Percentiles rank a stretch among this genome's conserved stretches.
Conservation (phyloP, 768 basidiomycete species). For the Epithele typhae region DNA sequence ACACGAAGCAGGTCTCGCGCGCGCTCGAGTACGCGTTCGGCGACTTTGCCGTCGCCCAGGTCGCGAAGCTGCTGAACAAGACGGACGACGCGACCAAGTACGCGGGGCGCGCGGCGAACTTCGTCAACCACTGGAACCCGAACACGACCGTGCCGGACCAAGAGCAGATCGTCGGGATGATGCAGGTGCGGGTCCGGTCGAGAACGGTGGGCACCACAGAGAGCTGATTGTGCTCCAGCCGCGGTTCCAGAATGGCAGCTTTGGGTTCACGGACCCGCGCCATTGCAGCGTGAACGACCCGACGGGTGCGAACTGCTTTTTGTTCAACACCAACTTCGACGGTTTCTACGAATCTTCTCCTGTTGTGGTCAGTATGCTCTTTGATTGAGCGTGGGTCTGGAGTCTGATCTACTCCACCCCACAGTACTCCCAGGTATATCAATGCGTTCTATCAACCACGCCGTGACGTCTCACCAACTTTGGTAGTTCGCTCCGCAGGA, state of each 20-base stretch:
- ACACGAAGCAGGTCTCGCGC: conserved; percentile 59
- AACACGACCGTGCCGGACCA: conserved; percentile 46
- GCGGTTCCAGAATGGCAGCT: conserved; percentile 52
- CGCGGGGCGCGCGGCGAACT: conserved; percentile 49
- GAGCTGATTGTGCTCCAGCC: too few species aligned
- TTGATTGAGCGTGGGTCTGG: not conserved
- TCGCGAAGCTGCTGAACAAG: conserved; percentile 50
- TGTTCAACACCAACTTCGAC: conserved; percentile 50
- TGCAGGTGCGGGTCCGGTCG: conserved; percentile 40
- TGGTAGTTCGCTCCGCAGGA: conserved; percentile 61
- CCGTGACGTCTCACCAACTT: not conserved
- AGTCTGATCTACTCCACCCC: too few species aligned
- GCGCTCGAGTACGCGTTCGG: conserved; percentile 63
- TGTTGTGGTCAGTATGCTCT: conserved; percentile 39
- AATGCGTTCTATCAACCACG: not conserved
- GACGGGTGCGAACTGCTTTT: conserved; percentile 50
- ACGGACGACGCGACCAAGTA: conserved; percentile 52
- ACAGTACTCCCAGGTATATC: conserved; percentile 52
- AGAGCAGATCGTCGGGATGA: conserved; percentile 48
- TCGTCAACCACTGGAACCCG: conserved; percentile 57
- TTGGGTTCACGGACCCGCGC: conserved; percentile 60
- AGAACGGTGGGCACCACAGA: not conserved
- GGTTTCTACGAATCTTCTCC: conserved; percentile 67
- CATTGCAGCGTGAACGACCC: conserved; percentile 66
- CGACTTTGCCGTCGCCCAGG: conserved; percentile 63